phyloP scores from a whole-genome alignment of 2,329 filamentous ascomycete species.

The Fusarium vanettenii region DNA sequence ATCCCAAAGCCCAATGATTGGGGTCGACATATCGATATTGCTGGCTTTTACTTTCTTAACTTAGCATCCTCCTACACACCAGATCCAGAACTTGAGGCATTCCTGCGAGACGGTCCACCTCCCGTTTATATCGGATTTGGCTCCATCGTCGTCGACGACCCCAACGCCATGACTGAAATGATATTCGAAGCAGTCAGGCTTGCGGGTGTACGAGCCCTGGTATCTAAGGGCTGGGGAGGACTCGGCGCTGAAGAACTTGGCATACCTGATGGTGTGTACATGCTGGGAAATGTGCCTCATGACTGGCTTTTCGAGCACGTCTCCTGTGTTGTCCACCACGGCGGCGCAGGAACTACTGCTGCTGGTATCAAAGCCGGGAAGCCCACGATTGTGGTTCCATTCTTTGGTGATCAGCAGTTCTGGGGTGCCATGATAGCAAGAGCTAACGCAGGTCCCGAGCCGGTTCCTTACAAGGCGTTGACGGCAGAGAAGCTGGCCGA shows the following conservation, averaged over 20 bases:
- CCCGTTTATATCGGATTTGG: constrained; percentile 88
- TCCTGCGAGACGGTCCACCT: constrained; percentile 75
- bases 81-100: constrained; percentile 71
- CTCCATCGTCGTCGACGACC: constrained; percentile 84
- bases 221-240: constrained; percentile 91
- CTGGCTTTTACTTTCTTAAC: constrained; percentile 82
- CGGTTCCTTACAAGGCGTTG: constrained; percentile 76
- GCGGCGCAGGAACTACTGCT: constrained; percentile 88
- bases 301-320: constrained; percentile 90
- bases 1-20: constrained; percentile 85
- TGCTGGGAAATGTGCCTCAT: constrained; percentile 87
- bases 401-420: constrained; percentile 88
- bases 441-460: constrained; percentile 77
- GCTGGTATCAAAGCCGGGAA: constrained; percentile 84
- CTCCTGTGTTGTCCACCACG: constrained; percentile 86
- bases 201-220: constrained; percentile 79
- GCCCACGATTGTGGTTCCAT: constrained; percentile 86
- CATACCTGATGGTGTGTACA: constrained; percentile 81
- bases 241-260: constrained; percentile 77
- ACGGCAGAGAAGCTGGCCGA: constrained; percentile 74
- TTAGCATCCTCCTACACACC: constrained; percentile 75
- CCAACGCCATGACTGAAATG: constrained; percentile 74
- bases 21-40: constrained; percentile 76
- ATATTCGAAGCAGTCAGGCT: constrained; percentile 78
- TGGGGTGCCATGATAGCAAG: constrained; percentile 82